Base-by-base conservation (phyloP, 1,139 yeast species). In the Petasospora fabianii region DNA sequence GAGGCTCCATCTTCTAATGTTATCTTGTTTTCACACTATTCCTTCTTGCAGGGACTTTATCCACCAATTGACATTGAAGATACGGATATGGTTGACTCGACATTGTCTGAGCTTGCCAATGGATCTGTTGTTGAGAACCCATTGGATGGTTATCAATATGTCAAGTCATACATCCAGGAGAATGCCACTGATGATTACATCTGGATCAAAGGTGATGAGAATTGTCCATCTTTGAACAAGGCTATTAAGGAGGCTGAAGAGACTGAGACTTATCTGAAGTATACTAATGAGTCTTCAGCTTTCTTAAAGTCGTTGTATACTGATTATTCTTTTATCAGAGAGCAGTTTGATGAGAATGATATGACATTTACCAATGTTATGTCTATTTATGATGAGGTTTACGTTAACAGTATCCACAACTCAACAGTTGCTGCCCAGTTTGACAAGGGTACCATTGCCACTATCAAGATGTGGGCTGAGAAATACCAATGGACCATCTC, bases 121-220 rank as follows among this genome's bases (percentile, higher is more conserved):
- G 74, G 73, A n/a, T 46, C 68, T 16, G 46, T 49, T 10, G 50
- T 61, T 18, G 56, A 50, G 27, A 57, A 58, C 34, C 73, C 74
- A 8, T 49, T 65, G 27, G 56, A 56, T 38, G 72, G 72, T 6
- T 68, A 67, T 51, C 75, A 69, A 51, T 69, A 69, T 40, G 70
- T 68, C 16, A 56, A 58, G 42, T 55, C 61, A 48, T 60, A 59
- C 35, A 56, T 63, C 26, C 61, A 64, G 44, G 60, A 56, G 35
- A 56, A 52, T 14, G 59, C 54, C n/a, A 57, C 71, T n/a, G 61
- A 59, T 12, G 56, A 59, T 22, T 59, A 57, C 42, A 64, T 67
- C 48, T 61, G 64, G 63, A 56, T 64, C 38, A 60, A 64, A 44
- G 74, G 73, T 35, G 67, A 63, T 43, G 61, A 43, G n/a, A 48